These are phyloP conservation scores for Vaccinium myrtillus DNA, from an alignment of 148 eudicot genomes.

Conservation along the genomic window DNA sequence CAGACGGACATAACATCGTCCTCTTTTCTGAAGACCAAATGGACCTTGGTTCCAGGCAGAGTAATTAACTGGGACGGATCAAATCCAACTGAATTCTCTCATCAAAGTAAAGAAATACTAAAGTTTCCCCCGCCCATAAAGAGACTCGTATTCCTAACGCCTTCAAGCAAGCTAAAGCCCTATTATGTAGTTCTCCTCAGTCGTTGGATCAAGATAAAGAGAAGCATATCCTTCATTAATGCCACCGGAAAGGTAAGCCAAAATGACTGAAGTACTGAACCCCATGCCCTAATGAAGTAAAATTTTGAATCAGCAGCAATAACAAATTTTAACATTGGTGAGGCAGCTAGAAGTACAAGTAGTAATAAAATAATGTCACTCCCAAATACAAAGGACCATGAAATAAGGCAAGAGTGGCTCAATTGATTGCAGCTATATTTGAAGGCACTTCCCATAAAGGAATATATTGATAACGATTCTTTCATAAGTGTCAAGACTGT, in stretches of 20 bases:
- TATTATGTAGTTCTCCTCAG: background rate
- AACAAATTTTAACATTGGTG: background rate
- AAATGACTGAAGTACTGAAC: slow-evolving; percentile 9
- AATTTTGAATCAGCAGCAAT: background rate
- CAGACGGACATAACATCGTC: too few relatives aligned
- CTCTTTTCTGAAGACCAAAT: too few relatives aligned
- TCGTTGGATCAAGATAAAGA: background rate
- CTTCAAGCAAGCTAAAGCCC: background rate
- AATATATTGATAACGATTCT: background rate
- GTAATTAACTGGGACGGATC: too few relatives aligned
- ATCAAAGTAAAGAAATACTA: too few relatives aligned
- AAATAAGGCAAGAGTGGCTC: background rate
- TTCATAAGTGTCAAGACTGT: background rate
- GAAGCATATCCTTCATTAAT: background rate
- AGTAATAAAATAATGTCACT: background rate
- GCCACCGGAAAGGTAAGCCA: background rate
- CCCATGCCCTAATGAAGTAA: background rate
- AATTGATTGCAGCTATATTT: background rate
- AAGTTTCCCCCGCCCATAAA: background rate
- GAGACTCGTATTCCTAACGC: background rate
- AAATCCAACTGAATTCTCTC: too few relatives aligned
- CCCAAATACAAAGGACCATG: background rate
- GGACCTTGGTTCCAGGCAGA: too few relatives aligned
- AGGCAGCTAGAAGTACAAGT: background rate
- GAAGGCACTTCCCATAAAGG: background rate